Evolutionary conservation across 2,329 filamentous ascomycete species (phyloP).

Genomic region (Aspergillus flavus): DNA sequence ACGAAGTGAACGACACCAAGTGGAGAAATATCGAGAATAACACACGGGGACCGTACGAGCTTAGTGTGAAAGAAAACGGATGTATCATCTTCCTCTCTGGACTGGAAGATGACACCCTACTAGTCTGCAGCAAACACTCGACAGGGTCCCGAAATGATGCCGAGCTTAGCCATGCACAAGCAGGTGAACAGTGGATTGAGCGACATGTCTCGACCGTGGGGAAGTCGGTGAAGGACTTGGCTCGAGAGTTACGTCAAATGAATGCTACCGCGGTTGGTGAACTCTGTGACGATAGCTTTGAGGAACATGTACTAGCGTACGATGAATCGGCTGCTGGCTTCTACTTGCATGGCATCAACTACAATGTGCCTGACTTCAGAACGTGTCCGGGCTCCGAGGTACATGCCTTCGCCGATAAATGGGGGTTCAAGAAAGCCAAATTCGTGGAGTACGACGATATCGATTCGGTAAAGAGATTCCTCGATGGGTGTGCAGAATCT

Average conservation of each 20-base stretch:
- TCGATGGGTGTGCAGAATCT: slow-evolving; percentile 83
- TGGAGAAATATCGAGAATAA: slow-evolving; percentile 77
- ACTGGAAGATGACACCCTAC: slow-evolving; percentile 80
- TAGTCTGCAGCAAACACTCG: slow-evolving; percentile 99
- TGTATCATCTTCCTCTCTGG: slow-evolving; percentile 98
- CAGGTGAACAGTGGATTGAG: slow-evolving; percentile 80
- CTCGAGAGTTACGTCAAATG: slow-evolving; percentile 71
- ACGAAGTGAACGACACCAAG: slow-evolving; percentile 77
- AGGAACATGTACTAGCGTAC: slow-evolving; percentile 95
- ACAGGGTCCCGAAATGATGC: slow-evolving; percentile 76
- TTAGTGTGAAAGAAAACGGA: slow-evolving; percentile 98
- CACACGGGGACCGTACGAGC: slow-evolving; percentile 86
- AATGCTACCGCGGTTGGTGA: slow-evolving; percentile 96
- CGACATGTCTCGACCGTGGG: slow-evolving; percentile 76
- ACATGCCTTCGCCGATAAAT: slow-evolving; percentile 83
- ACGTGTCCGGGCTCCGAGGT: slow-evolving; percentile 84
- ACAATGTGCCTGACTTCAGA: slow-evolving; percentile 88
- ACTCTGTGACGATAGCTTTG: slow-evolving; percentile 92
- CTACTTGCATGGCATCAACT: slow-evolving; percentile 93
- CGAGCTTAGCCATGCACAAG: slow-evolving; percentile 77
- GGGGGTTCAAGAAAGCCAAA: slow-evolving; percentile 91
- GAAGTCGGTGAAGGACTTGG: slow-evolving; percentile 77
- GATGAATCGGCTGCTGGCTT: slow-evolving; percentile 79
- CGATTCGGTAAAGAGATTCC: slow-evolving; percentile 72
- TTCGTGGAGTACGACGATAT: slow-evolving; percentile 77